These are phyloP conservation scores for Tulasnella sp. DNA, from an alignment of 768 basidiomycete genomes.

Conservation along the genomic window DNA sequence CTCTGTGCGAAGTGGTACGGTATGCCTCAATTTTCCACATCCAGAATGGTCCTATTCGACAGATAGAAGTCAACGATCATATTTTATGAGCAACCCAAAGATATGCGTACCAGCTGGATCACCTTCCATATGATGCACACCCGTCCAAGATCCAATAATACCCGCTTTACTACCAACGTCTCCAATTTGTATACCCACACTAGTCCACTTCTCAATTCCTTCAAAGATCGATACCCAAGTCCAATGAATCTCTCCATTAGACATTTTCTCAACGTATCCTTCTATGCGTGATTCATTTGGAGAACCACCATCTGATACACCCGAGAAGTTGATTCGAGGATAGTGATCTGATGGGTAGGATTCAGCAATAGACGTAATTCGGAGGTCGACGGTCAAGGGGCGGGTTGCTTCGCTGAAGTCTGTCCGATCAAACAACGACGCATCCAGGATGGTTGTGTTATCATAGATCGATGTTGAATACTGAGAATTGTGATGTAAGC, in stretches of 20 bases:
- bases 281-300: background rate
- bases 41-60: constrained; percentile 58
- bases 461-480: constrained; percentile 19
- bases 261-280: constrained; percentile 8
- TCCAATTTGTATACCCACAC: constrained; percentile 35
- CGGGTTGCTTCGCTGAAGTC: constrained; percentile 53
- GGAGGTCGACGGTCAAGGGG: constrained; percentile 44
- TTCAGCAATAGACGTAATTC: constrained; percentile 27
- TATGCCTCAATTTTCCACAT: constrained; percentile 37
- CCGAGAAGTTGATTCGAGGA: constrained; percentile 17
- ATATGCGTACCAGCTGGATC: constrained; percentile 48
- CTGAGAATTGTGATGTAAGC: background rate
- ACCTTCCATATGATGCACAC: constrained; percentile 46
- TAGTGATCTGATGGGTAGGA: background rate
- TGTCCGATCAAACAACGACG: constrained; percentile 39
- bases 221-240: constrained; percentile 13
- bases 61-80: constrained; percentile 2
- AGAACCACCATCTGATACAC: constrained; percentile 1
- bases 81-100: background rate
- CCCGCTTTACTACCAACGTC: constrained; percentile 52
- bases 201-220: constrained; percentile 14
- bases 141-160: constrained; percentile 56
- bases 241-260: constrained; percentile 6
- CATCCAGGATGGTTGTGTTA: constrained; percentile 29
- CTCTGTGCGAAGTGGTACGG: background rate